A percentile compares a stretch with the other conserved stretches of the same genome.
phyloP scores from a whole-genome alignment of 1,139 yeast genomes.

The Zygosaccharomyces pseudobailii region DNA sequence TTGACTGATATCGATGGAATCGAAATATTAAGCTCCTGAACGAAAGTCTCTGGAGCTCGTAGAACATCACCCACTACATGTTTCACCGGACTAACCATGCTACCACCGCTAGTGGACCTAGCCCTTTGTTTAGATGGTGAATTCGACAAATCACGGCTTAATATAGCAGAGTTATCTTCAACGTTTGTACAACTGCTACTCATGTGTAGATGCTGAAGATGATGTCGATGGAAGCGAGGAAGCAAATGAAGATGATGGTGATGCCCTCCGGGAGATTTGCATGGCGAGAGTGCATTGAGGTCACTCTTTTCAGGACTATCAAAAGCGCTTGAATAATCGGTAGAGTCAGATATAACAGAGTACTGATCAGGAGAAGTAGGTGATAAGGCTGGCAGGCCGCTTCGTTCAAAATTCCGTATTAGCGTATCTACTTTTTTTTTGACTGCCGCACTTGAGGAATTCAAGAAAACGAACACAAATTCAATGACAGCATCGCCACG shows the following conservation, averaged over 20 bases:
- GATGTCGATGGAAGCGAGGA: neutral
- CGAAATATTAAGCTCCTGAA: neutral
- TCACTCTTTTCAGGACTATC: neutral
- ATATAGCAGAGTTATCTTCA: neutral
- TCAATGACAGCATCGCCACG: constrained; percentile 57
- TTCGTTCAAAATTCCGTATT: constrained; percentile 12
- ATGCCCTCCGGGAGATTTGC: neutral
- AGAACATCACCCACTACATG: neutral
- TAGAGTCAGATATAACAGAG: neutral
- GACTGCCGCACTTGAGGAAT: constrained; percentile 35
- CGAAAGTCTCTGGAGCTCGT: neutral
- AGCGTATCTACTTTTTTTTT: constrained; percentile 17
- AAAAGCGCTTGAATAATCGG: neutral
- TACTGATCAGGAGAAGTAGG: neutral
- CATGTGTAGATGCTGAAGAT: neutral
- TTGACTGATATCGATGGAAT: neutral
- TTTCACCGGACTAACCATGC: neutral
- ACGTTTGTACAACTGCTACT: neutral
- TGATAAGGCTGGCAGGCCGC: constrained; percentile 8
- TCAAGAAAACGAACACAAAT: constrained; percentile 64
- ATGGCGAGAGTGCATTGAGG: neutral
- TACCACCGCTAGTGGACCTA: neutral
- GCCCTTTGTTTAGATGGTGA: neutral
- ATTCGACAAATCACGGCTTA: too few species aligned
- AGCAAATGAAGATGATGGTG: neutral